Base-by-base conservation (phyloP, 306 rosid species). In the Cajanus cajan region DNA sequence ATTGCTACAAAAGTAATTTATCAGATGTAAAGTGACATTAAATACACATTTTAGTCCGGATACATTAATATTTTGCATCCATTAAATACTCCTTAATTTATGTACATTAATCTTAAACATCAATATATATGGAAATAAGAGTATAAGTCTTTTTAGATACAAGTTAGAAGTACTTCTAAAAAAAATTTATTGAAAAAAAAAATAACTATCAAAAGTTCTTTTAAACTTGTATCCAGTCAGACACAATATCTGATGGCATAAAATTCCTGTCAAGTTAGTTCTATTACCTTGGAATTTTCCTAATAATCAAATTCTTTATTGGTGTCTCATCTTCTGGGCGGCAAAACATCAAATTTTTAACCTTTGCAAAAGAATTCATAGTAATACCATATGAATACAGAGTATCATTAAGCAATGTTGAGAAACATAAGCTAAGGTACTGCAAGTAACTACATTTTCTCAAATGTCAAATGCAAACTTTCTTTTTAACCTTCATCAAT, bases 241-340 rank as follows among this genome's bases (percentile, higher is more conserved):
- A n/a, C n/a, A n/a, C n/a, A 69, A 74, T 8, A 6, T 13, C 18
- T 6, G 39, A 58, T 58, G 18, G 39, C 4, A 58, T 25, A 18
- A 64, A 82, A 6, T 59, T 22, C 16, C 19, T 2, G 61, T 18
- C 45, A 78, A 13, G 7, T 24, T 36, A 59, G 62, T 72, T 76
- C 21, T 68, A 83, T 77, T 85, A 90, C 96, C 92, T 84, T 11
- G 94, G 94, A 82, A 94, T 90, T 84, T 77, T 90, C 54, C 97
- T 86, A 68, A 94, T 86, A 1, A 81, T 82, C 90, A 92, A 62
- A 76, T 85, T 83, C 69, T 87, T 94, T 34, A 94, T 82, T 58
- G 96, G 89, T 36, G 86, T 92, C 78, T 88, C 96, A 70, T 94
- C 96, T 69, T 91, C 94, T 4, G 96, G 93, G 24, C 88, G 86